phyloP scores from a whole-genome alignment of 228 moss, liverwort and hornwort species.

The Sphagnum fallax region DNA sequence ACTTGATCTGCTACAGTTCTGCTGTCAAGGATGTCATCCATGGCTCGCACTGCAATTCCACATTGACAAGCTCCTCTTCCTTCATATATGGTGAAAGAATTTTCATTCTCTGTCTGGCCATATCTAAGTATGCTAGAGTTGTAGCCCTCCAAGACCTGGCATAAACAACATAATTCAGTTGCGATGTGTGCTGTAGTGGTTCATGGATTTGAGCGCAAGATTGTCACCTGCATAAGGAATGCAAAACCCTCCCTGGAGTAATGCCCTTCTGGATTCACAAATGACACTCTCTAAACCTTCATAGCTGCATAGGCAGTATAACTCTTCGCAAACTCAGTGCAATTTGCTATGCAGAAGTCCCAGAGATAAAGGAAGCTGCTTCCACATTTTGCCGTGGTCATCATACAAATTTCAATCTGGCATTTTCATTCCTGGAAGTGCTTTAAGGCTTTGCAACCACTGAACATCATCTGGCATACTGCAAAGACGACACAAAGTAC shows the following conservation, averaged over 20 bases:
- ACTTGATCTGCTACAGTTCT: not conserved
- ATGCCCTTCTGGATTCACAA: not conserved
- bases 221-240: not conserved
- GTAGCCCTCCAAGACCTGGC: not conserved
- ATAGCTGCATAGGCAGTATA: not conserved
- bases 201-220: not conserved
- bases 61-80: not conserved
- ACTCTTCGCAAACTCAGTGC: not conserved
- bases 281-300: not conserved
- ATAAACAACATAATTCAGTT: not conserved
- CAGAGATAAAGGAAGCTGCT: not conserved
- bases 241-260: not conserved
- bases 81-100: not conserved
- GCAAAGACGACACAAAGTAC: not conserved
- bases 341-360: not conserved
- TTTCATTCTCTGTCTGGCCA: not conserved
- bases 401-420: too few relatives aligned
- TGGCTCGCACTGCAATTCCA: constrained; percentile 1
- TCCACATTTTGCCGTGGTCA: not conserved
- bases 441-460: too few relatives aligned
- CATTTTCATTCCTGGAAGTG: too few relatives aligned
- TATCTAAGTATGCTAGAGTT: not conserved
- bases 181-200: not conserved
- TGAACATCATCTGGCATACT: not conserved
- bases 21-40: not conserved